phyloP scores from a whole-genome alignment of 164 flowering plant genomes.

The Stephania japonica region DNA sequence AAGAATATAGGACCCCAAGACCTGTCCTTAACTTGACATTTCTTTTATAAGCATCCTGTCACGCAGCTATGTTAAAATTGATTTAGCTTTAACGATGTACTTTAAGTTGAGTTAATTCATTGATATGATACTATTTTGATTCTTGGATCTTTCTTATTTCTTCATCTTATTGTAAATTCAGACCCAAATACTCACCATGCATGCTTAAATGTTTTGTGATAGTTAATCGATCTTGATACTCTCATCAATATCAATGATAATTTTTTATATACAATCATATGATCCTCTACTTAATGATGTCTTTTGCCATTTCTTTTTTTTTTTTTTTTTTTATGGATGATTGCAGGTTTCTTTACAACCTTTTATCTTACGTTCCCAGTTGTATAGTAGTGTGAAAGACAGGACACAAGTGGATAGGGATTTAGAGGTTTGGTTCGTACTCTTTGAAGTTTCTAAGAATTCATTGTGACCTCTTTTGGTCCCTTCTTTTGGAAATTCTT shows the following conservation, averaged over 20 bases:
- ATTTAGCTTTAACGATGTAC: too few relatives aligned
- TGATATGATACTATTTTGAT: background rate
- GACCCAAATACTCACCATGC: too few relatives aligned
- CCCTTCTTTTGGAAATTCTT: background rate
- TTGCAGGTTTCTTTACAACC: constrained; percentile 62
- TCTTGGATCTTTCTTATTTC: background rate
- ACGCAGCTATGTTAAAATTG: too few relatives aligned
- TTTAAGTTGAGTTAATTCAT: background rate
- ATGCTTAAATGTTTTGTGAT: too few relatives aligned
- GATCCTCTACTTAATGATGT: background rate
- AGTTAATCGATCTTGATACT: too few relatives aligned
- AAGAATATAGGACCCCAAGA: background rate
- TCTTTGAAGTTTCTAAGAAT: background rate
- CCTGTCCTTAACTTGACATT: background rate
- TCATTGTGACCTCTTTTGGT: background rate
- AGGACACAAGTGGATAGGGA: constrained; percentile 92
- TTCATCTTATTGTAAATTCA: too few relatives aligned
- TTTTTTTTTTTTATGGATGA: constrained; percentile 3
- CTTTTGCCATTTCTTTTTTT: background rate
- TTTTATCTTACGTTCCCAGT: constrained; percentile 71
- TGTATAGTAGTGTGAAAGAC: constrained; percentile 84
- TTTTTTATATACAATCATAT: background rate
- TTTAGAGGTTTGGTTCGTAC: constrained; percentile 57
- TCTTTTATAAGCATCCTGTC: background rate
- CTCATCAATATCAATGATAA: background rate